Base-by-base conservation (phyloP, 2,329 filamentous ascomycete species). In the Aspergillus viridinutans region DNA sequence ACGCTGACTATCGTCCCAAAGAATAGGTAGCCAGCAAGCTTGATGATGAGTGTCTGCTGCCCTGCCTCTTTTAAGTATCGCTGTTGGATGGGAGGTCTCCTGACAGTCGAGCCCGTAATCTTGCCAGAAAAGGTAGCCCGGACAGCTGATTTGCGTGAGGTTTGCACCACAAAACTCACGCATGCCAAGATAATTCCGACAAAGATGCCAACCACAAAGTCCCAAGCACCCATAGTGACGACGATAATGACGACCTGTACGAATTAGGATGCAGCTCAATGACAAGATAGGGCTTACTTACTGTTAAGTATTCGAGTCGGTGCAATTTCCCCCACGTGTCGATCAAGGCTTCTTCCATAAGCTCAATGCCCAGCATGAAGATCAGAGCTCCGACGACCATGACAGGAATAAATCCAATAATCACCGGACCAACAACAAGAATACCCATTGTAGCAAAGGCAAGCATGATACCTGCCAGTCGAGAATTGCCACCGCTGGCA, bases 1-100 rank as follows among this genome's bases (percentile, higher is more conserved):
- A 99, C 93, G 50, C 90, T 91, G 53, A 97, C 93, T 62, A 99
- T 96, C 2, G 92, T 97, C 17, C 94, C 94, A 65, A 99, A 99
- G 80, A 99, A 99, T n/a, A 99, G 83, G 69, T 93, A 97, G 0
- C 94, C 93, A 0, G 90, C 88, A 17, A 99, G 82, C 73, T 97
- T 97, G 67, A 96, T 89, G 51, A 97, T 87, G 57, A 90, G 89
- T 35, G 95, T 94, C 71, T 99, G 94, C 32, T 85, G 83, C 3
- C 93, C 92, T 17, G 94, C 92, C 62, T 93, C 84, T 59, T 87
- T 87, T 3, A 99, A 79, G 69, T 94, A 99, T 58, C 89, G 86
- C 58, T 92, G 88, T 66, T 99, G 94, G 3, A 92, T 87, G 0
- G 90, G 90, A 64, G 96, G 96, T 54, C 94, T 86, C 53, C 94